A percentile compares a stretch with the other conserved stretches of the same genome.
phyloP scores from a whole-genome alignment of 192 early-diverging fungal genomes.

The Podila epicladia region DNA sequence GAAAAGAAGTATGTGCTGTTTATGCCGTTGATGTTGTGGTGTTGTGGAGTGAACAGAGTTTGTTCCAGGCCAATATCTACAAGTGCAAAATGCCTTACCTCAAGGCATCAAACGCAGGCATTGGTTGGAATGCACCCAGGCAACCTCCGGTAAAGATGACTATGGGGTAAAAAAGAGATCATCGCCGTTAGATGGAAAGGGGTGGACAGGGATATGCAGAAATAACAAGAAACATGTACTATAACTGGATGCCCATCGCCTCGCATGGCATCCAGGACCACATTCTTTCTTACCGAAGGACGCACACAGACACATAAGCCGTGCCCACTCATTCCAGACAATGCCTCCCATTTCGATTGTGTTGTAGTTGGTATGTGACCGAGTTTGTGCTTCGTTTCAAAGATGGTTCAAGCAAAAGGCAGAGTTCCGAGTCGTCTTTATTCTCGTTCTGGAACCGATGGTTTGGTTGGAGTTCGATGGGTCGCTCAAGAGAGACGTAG shows the following conservation, averaged over 20 bases:
- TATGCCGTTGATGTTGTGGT: no score
- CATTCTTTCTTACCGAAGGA: slow-evolving; percentile 24
- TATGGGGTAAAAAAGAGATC: slow-evolving; percentile 4
- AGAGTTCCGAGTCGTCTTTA: no score
- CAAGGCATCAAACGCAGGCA: slow-evolving; percentile 40
- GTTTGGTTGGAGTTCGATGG: not conserved
- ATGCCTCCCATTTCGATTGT: slow-evolving; percentile 28
- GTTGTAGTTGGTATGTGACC: not conserved
- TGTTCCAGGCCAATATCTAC: not conserved
- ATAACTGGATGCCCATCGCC: not conserved
- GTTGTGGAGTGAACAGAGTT: not conserved
- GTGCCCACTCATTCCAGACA: slow-evolving; percentile 51
- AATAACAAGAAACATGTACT: not conserved
- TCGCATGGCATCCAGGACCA: not conserved
- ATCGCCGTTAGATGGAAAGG: not conserved
- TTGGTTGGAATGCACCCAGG: slow-evolving; percentile 26
- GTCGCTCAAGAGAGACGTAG: not conserved
- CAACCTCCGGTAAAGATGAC: slow-evolving; percentile 43
- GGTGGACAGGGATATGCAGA: not conserved
- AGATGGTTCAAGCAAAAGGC: no score
- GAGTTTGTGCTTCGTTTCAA: no score
- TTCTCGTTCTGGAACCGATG: not conserved
- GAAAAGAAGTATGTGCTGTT: no score
- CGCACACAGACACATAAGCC: slow-evolving; percentile 31
- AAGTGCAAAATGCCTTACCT: slow-evolving; percentile 14